Evolutionary conservation across 768 basidiomycete genomes (phyloP), one percentile per base, ranked within the genome.

Genomic region (Phaeotremella skinneri): DNA sequence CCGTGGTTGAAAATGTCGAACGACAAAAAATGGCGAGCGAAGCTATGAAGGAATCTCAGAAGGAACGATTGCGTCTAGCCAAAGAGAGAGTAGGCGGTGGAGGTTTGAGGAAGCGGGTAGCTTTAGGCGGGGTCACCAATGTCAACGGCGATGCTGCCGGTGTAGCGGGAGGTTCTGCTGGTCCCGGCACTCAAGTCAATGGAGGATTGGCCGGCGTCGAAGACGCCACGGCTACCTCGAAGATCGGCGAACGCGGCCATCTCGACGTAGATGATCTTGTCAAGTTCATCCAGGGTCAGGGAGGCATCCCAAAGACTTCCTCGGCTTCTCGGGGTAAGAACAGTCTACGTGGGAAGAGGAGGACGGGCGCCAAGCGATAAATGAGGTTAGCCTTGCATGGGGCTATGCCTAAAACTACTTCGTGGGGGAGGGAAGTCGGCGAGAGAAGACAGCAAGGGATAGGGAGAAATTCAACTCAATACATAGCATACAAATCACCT

Each of bases 231-330:
- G 58, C 42, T 39, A 49, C 32, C 25, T 63, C 64, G 21, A 49
- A 66, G 41, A 64, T 65, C 42, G 61, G 70, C 21, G 62, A 66
- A 26, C 68, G 70, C 64, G 77, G 71, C 11, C 66, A 73, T 42
- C 56, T 74, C 27, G 74, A 76, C 57, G 70, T 80, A 27, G 79
- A 80, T 31, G 78, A 78, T 26, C 68, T 80, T 41, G 79, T 79
- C 64, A 68, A 75, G 48, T 80, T 73, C 63, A 78, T 80, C 56
- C 70, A 77, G 52, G 77, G 78, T 37, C 56, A 67, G 55, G 43
- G 52, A 39, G 52, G 52, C 17, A 49, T 45, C 43, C 43, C 39
- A 2, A 49, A 54, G 31, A 48, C 56, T 16, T 31, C 60, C 1
- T 49, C 59, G 14, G 49, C 56, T 21, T 56, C 60, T 52, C 56